Conservation (phyloP, 2,329 filamentous ascomycete species). For the Zasmidium citrigriseum region DNA sequence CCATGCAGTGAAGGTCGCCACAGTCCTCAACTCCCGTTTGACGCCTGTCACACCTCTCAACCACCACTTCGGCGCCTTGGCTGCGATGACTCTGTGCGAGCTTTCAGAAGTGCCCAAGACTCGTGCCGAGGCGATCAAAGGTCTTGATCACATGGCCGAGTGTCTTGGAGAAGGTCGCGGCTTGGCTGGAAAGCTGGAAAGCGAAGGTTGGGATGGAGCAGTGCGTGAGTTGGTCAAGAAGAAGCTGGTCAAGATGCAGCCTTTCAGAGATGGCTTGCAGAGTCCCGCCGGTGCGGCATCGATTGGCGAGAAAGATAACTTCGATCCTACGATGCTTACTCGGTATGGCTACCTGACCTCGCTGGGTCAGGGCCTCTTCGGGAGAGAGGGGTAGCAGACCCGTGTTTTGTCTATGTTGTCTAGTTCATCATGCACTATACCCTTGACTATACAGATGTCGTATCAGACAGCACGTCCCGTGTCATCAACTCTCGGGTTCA, state of each 20-base stretch:
- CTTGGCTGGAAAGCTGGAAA: slow-evolving; percentile 42
- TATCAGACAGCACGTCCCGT: no score
- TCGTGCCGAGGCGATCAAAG: slow-evolving; percentile 57
- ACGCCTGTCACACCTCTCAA: slow-evolving; percentile 64
- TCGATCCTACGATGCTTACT: slow-evolving; percentile 41
- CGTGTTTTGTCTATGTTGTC: no score
- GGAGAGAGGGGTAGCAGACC: slow-evolving; percentile 18
- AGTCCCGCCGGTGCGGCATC: slow-evolving; percentile 57
- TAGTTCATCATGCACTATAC: background rate
- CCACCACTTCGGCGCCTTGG: slow-evolving; percentile 66
- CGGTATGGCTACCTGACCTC: slow-evolving; percentile 42
- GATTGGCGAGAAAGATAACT: slow-evolving; percentile 25
- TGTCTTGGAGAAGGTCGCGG: slow-evolving; percentile 47
- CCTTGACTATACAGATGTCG: no score
- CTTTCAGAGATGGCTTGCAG: slow-evolving; percentile 50
- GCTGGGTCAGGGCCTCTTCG: slow-evolving; percentile 38
- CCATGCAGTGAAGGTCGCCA: slow-evolving; percentile 60
- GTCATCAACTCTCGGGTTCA: no score
- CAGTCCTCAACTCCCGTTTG: slow-evolving; percentile 58
- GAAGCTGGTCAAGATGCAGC: slow-evolving; percentile 42
- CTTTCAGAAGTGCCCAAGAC: slow-evolving; percentile 58
- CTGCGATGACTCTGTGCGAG: slow-evolving; percentile 62
- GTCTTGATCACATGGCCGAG: slow-evolving; percentile 60
- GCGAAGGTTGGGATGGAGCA: slow-evolving; percentile 60
- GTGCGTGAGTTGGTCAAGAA: slow-evolving; percentile 54